phyloP scores from a whole-genome alignment of 1,139 yeast species.

The Scheffersomyces quercinus region DNA sequence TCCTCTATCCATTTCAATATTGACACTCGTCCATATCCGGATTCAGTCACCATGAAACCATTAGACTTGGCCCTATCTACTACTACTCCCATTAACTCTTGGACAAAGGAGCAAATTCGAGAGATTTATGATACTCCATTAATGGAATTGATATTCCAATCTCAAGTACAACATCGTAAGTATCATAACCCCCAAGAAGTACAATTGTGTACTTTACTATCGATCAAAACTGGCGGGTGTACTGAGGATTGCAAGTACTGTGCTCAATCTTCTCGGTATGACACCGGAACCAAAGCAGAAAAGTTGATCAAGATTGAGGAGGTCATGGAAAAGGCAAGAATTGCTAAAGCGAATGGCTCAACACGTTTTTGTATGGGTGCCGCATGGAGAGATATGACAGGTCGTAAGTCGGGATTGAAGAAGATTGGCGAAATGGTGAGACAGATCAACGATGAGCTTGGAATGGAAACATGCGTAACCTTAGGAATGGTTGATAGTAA shows the following conservation, averaged over 20 bases:
- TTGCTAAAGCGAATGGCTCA: slow-evolving; percentile 69
- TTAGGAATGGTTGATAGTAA: slow-evolving; percentile 70
- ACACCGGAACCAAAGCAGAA: slow-evolving; percentile 70
- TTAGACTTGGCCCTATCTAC: slow-evolving; percentile 16
- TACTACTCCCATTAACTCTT: slow-evolving; percentile 43
- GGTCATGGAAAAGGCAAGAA: slow-evolving; percentile 62
- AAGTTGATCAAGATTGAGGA: slow-evolving; percentile 60
- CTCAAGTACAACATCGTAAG: slow-evolving; percentile 66
- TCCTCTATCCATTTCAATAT: slow-evolving; percentile 12
- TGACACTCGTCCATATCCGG: slow-evolving; percentile 3
- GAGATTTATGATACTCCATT: slow-evolving; percentile 66
- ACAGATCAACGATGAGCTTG: slow-evolving; percentile 58
- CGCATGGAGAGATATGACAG: slow-evolving; percentile 86
- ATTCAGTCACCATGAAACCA: background rate
- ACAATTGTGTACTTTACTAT: slow-evolving; percentile 73
- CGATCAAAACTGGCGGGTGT: slow-evolving; percentile 80
- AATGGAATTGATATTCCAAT: slow-evolving; percentile 59
- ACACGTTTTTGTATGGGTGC: slow-evolving; percentile 87
- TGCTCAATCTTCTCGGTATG: slow-evolving; percentile 69
- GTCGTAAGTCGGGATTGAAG: slow-evolving; percentile 67
- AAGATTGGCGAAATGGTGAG: slow-evolving; percentile 66
- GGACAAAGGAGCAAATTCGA: slow-evolving; percentile 62
- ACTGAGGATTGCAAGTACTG: slow-evolving; percentile 82
- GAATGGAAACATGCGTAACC: slow-evolving; percentile 79
- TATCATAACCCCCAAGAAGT: slow-evolving; percentile 70